Base-by-base conservation (phyloP, 352 stramenopile species). In the Globisporangium spinosum region DNA sequence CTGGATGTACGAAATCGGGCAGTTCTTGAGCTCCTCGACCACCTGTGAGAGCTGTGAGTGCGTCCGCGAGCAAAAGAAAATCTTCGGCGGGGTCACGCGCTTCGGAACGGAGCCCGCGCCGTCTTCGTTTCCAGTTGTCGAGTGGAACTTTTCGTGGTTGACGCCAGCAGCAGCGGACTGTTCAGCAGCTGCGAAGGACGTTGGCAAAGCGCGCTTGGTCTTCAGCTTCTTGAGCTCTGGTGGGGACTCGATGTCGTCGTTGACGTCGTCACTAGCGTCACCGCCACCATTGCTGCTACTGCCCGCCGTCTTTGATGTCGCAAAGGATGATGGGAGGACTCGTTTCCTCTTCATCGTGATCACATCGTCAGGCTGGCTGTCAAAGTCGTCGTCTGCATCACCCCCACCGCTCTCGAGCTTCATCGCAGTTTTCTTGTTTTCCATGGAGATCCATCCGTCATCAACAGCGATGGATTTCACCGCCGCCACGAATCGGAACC, bases 61-160 rank as follows among this genome's bases (percentile, higher is more conserved):
- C 43, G 89, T 96, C 0, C 89, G 84, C n/a, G 89, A 96, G 67
- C 86, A 94, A 58, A 95, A 96, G 70, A 85, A 95, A 62, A 96
- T 96, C 35, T 77, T 78, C 13, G 82, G 86, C 23, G 82, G 82
- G 64, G 65, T 63, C 23, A 89, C 69, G 6, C 75, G 73, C 20
- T 29, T 35, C 6, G 15, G 43, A 51, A 51, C 6, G 5, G 43
- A 51, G 20, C 25, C 59, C n/a, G 67, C 68, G 9, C 4, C 62
- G 2, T 58, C 35, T 6, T 40, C 25, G 32, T 49, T 29, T 27
- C 27, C 25, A 40, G 47, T 53, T 7, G 43, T 65, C 3, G 69
- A 17, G 56, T 81, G 72, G 67, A 81, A 81, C 22, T 71, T 63
- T 8, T 74, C 70, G 17, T 49, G 45, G 0, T 29, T 23, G 10